A percentile compares a stretch with the other conserved stretches of the same genome.
Evolutionary conservation across 352 stramenopile species (phyloP).

Genomic region (Globisporangium camurandrum): DNA sequence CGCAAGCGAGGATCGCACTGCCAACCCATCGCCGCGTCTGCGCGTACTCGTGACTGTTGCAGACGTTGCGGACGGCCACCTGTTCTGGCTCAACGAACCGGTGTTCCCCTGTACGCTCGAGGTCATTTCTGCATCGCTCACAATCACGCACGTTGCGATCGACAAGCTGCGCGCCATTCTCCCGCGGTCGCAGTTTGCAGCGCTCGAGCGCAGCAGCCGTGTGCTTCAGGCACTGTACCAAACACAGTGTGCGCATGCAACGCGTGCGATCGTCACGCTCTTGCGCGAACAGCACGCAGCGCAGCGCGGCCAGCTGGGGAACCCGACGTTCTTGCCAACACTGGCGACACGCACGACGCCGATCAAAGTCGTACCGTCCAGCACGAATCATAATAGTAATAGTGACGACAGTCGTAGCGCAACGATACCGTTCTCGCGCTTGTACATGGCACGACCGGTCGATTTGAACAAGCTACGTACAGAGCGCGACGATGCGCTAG

Average conservation of each 20-base stretch:
- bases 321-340: slow-evolving; percentile 18
- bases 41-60: slow-evolving; percentile 42
- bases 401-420: background rate
- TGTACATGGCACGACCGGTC: slow-evolving; percentile 20
- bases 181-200: slow-evolving; percentile 23
- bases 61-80: slow-evolving; percentile 37
- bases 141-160: slow-evolving; percentile 32
- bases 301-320: slow-evolving; percentile 12
- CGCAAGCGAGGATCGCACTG: background rate
- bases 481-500: slow-evolving; percentile 4
- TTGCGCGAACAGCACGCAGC: slow-evolving; percentile 42
- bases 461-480: slow-evolving; percentile 14
- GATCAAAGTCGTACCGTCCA: slow-evolving; percentile 5
- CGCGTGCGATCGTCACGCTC: slow-evolving; percentile 26
- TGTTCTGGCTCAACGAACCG: slow-evolving; percentile 43
- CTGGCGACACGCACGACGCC: slow-evolving; percentile 16
- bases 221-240: slow-evolving; percentile 20
- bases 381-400: background rate
- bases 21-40: slow-evolving; percentile 2
- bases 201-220: slow-evolving; percentile 17
- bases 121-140: slow-evolving; percentile 34
- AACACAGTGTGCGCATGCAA: slow-evolving; percentile 26
- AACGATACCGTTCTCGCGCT: slow-evolving; percentile 22
- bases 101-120: slow-evolving; percentile 32
- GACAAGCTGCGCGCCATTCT: slow-evolving; percentile 43